Percentiles rank a stretch among this genome's conserved stretches.
phyloP scores from a whole-genome alignment of 148 eudicot species.

The Linanthus parryae region DNA sequence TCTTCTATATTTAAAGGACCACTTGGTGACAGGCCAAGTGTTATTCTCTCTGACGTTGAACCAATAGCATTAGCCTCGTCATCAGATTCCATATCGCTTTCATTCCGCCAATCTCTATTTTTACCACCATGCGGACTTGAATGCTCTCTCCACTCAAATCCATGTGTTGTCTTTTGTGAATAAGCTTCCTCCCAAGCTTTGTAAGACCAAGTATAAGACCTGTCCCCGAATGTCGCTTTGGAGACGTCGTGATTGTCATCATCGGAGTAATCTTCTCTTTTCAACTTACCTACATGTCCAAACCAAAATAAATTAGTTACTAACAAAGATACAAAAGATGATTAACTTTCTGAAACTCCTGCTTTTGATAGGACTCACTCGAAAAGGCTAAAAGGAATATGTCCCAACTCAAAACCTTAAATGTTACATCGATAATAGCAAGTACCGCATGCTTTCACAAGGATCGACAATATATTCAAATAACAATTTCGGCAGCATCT shows the following conservation, averaged over 20 bases:
- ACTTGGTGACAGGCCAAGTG: slow-evolving; percentile 64
- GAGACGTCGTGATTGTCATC: slow-evolving; percentile 45
- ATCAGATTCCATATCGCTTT: slow-evolving; percentile 39
- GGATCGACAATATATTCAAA: no score
- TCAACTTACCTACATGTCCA: slow-evolving; percentile 66
- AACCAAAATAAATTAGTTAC: no score
- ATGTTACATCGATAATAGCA: no score
- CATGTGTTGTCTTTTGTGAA: slow-evolving; percentile 31
- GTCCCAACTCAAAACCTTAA: no score
- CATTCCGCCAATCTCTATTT: slow-evolving; percentile 21
- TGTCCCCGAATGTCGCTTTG: slow-evolving; percentile 51
- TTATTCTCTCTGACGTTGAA: slow-evolving; percentile 50
- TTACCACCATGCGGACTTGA: slow-evolving; percentile 18
- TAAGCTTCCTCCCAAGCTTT: slow-evolving; percentile 21
- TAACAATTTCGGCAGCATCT: no score
- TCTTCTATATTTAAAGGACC: slow-evolving; percentile 76
- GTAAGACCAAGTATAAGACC: slow-evolving; percentile 58
- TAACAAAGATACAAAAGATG: no score
- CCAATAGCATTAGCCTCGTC: slow-evolving; percentile 37
- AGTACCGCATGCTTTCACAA: no score
- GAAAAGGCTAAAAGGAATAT: no score
- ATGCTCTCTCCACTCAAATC: slow-evolving; percentile 59
- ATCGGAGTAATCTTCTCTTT: slow-evolving; percentile 25
- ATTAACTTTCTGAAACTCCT: no score
- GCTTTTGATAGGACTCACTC: no score